Evolutionary conservation across 1,284 basidiomycete species (phyloP).

Genomic region (Ustilago curta): DNA sequence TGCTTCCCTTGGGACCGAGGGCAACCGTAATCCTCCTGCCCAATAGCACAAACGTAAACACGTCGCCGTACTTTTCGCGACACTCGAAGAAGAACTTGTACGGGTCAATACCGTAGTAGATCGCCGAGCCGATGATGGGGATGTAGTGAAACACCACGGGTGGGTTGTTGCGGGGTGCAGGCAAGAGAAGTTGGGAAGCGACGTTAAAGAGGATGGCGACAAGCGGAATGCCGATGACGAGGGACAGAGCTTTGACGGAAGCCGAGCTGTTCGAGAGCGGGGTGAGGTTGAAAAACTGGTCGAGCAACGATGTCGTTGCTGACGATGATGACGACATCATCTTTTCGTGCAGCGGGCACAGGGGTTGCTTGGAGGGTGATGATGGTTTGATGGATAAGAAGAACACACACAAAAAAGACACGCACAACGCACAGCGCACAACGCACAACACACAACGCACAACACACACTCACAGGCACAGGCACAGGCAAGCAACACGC

Average conservation of each 20-base stretch:
- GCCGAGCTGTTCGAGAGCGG: conserved; percentile 30
- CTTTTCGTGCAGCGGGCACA: not conserved
- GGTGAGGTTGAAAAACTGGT: conserved; percentile 38
- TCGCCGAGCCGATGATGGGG: conserved; percentile 81
- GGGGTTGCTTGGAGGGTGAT: not conserved
- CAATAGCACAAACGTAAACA: conserved; percentile 85
- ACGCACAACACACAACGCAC: too few relatives aligned
- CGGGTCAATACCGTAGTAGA: conserved; percentile 81
- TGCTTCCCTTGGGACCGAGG: conserved; percentile 90
- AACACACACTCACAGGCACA: too few relatives aligned
- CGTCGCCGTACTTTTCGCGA: conserved; percentile 80
- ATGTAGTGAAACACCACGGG: conserved; percentile 84
- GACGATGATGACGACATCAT: conserved; percentile 16
- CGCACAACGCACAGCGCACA: too few relatives aligned
- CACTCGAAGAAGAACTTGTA: conserved; percentile 80
- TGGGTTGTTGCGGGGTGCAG: conserved; percentile 71
- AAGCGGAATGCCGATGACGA: conserved; percentile 29
- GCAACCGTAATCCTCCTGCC: conserved; percentile 92
- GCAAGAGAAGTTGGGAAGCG: conserved; percentile 69
- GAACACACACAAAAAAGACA: too few relatives aligned
- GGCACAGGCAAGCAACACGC: too few relatives aligned
- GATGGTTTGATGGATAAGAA: conserved; percentile 1
- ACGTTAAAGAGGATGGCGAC: conserved; percentile 74
- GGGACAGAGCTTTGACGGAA: conserved; percentile 19
- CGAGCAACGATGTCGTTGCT: conserved; percentile 23